A percentile compares a stretch with the other conserved stretches of the same genome.
phyloP scores from a whole-genome alignment of 2,329 filamentous ascomycete genomes.

The Colletotrichum simmondsii region DNA sequence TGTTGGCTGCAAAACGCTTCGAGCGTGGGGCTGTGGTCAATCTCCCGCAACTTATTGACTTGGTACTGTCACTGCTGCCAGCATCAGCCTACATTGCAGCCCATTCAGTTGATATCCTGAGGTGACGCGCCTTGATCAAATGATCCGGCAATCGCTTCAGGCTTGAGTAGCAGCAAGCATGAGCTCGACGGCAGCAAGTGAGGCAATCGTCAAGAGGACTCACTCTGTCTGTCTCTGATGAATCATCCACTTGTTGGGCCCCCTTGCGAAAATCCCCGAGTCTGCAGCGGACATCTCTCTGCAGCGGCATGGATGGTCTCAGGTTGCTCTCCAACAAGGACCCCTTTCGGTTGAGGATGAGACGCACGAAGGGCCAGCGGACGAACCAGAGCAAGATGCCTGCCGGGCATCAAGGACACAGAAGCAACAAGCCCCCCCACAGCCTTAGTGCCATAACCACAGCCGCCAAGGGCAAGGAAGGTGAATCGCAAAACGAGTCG shows the following conservation, averaged over 20 bases:
- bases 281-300: slow-evolving; percentile 31
- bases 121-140: not conserved
- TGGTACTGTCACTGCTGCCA: not conserved
- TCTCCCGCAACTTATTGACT: not conserved
- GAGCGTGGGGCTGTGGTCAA: not conserved
- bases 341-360: slow-evolving; percentile 24
- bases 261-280: slow-evolving; percentile 32
- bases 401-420: slow-evolving; percentile 11
- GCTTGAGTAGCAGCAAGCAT: not conserved
- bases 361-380: slow-evolving; percentile 8
- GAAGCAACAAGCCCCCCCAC: slow-evolving; percentile 11
- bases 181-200: not conserved
- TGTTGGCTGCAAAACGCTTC: slow-evolving; percentile 2
- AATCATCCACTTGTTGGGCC: slow-evolving; percentile 17
- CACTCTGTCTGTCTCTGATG: slow-evolving; percentile 1
- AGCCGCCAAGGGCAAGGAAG: slow-evolving; percentile 24
- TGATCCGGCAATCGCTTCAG: not conserved
- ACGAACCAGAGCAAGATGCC: slow-evolving; percentile 28
- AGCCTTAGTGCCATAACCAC: slow-evolving; percentile 8
- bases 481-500: slow-evolving; percentile 27
- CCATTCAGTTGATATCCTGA: slow-evolving; percentile 8
- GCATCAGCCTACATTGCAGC: not conserved
- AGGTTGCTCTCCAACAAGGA: slow-evolving; percentile 9
- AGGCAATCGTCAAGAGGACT: not conserved
- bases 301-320: slow-evolving; percentile 31